A percentile compares a stretch with the other conserved stretches of the same genome.
Evolutionary conservation across 2,329 filamentous ascomycete species (phyloP).

Genomic region (Sporothrix curviconia): DNA sequence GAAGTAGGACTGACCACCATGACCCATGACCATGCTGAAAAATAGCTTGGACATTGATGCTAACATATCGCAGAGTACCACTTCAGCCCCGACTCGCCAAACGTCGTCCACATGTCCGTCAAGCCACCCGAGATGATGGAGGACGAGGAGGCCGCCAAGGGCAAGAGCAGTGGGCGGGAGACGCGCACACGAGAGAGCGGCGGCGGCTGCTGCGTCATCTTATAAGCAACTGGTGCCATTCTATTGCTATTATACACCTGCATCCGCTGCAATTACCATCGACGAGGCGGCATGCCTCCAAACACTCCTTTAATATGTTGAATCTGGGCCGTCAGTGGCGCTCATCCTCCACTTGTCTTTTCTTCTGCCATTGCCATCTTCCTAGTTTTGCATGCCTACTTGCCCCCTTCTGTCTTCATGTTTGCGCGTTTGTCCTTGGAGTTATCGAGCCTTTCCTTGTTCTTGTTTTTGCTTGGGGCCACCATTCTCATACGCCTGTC

Average conservation of each 20-base stretch:
- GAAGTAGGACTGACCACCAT: slow-evolving; percentile 54
- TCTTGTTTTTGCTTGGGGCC: not conserved
- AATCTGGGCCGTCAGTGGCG: not conserved
- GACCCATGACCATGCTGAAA: not conserved
- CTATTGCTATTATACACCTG: no score
- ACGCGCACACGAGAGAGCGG: slow-evolving; percentile 35
- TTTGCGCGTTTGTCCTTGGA: not conserved
- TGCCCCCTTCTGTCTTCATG: not conserved
- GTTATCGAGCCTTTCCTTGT: not conserved
- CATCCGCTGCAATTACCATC: not conserved
- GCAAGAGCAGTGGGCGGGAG: slow-evolving; percentile 44
- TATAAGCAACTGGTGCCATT: slow-evolving; percentile 31
- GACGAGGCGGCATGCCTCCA: slow-evolving; percentile 1
- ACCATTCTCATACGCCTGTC: not conserved
- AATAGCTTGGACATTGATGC: not conserved
- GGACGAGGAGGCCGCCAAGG: slow-evolving; percentile 64
- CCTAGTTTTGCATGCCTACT: not conserved
- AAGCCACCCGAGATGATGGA: slow-evolving; percentile 82
- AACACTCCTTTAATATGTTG: not conserved
- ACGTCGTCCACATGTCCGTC: slow-evolving; percentile 92
- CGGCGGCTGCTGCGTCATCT: slow-evolving; percentile 45
- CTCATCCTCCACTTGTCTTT: not conserved
- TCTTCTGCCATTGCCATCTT: no score
- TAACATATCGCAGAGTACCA: slow-evolving; percentile 57
- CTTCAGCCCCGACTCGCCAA: slow-evolving; percentile 66